Percentiles rank a stretch among this genome's conserved stretches.
These are phyloP conservation scores for Colletotrichum incanum DNA, from an alignment of 2,329 filamentous ascomycete genomes.

Conservation along the genomic window DNA sequence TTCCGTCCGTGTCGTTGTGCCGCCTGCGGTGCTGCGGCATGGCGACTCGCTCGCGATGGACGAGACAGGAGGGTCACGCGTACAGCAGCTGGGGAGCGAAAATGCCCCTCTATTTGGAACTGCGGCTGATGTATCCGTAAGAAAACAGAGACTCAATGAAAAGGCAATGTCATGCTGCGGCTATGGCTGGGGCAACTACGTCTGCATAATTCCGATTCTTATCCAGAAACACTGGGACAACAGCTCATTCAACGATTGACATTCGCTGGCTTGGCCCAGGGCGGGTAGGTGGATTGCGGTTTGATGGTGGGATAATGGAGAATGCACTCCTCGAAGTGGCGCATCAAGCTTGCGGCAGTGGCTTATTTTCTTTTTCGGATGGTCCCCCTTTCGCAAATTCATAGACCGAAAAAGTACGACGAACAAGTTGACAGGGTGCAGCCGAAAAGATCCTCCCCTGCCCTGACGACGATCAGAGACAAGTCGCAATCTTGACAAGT, in stretches of 20 bases:
- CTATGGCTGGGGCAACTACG: constrained; percentile 4
- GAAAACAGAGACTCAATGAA: constrained; percentile 3
- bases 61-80: neutral
- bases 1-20: neutral
- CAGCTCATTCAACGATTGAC: constrained; percentile 2
- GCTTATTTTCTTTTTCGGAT: neutral
- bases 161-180: neutral
- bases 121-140: constrained; percentile 11
- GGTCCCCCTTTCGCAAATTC: constrained; percentile 5
- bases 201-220: constrained; percentile 20
- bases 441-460: constrained; percentile 12
- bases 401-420: neutral
- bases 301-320: neutral
- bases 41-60: neutral
- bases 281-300: neutral
- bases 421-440: neutral
- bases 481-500: constrained; percentile 41
- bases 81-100: neutral
- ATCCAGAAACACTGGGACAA: constrained; percentile 22
- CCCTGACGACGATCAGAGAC: constrained; percentile 41
- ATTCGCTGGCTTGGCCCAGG: constrained; percentile 12
- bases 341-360: constrained; percentile 9
- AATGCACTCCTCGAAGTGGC: constrained; percentile 4
- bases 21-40: neutral
- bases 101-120: neutral